phyloP scores from a whole-genome alignment of 768 basidiomycete genomes.

The Psilocybe subaeruginosa region DNA sequence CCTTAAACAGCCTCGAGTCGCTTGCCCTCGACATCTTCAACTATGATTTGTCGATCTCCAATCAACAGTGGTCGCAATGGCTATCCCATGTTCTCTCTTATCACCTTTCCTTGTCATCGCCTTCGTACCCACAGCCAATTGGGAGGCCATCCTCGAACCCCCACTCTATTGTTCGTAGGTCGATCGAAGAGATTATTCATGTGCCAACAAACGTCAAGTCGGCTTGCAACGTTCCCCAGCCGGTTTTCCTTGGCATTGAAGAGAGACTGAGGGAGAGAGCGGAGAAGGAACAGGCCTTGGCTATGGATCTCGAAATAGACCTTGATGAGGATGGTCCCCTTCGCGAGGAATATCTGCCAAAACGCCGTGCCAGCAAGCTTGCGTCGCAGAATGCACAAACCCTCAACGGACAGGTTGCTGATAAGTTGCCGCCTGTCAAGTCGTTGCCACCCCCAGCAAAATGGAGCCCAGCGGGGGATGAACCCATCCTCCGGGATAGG shows the following conservation, averaged over 20 bases:
- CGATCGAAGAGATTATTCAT: conserved; percentile 70
- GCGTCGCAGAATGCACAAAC: conserved; percentile 14
- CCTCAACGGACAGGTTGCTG: conserved; percentile 12
- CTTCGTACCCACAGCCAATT: conserved; percentile 71
- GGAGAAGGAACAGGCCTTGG: conserved; percentile 43
- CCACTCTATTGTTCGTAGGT: conserved; percentile 65
- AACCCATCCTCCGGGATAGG: conserved; percentile 63
- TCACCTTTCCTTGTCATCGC: conserved; percentile 64
- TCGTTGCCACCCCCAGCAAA: conserved; percentile 72
- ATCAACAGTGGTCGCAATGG: conserved; percentile 72
- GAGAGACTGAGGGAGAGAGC: conserved; percentile 58
- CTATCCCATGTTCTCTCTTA: conserved; percentile 65
- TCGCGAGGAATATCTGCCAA: conserved; percentile 79
- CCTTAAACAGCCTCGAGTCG: conserved; percentile 72
- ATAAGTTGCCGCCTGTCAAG: conserved; percentile 29
- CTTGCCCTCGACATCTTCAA: conserved; percentile 70
- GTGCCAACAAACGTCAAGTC: conserved; percentile 40
- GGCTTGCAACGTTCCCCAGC: conserved; percentile 47
- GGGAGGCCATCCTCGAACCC: conserved; percentile 77
- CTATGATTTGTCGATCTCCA: conserved; percentile 71
- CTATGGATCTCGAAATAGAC: conserved; percentile 69
- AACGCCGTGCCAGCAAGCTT: conserved; percentile 53
- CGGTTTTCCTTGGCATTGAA: conserved; percentile 75
- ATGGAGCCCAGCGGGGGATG: conserved; percentile 84
- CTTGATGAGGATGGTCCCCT: conserved; percentile 84